Evolutionary conservation across 306 rosid species (phyloP).

Genomic region (Sicyos baderoa): DNA sequence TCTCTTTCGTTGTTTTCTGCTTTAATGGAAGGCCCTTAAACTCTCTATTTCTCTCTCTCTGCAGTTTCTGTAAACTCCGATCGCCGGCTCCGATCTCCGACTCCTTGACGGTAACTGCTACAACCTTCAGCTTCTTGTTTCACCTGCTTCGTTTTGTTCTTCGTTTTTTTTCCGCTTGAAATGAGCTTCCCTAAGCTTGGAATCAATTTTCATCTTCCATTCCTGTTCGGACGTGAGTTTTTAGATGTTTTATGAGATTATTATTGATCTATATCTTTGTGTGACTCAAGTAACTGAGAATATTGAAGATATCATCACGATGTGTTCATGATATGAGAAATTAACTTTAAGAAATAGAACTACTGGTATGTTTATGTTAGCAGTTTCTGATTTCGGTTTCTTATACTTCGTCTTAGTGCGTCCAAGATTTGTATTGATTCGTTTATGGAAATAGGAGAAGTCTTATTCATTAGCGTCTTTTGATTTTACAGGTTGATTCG

Average conservation of each 20-base stretch:
- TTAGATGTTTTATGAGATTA: background rate
- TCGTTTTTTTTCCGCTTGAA: background rate
- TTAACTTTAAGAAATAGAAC: background rate
- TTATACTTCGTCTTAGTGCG: background rate
- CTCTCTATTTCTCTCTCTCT: conserved; percentile 18
- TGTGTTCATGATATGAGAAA: background rate
- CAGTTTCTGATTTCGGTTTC: background rate
- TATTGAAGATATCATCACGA: background rate
- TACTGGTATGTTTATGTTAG: background rate
- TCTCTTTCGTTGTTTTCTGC: conserved; percentile 62
- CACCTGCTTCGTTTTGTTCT: background rate
- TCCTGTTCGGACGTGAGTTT: background rate
- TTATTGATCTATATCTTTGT: background rate
- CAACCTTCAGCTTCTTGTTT: conserved; percentile 7
- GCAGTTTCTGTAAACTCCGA: conserved; percentile 17
- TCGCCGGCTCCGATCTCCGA: conserved; percentile 31
- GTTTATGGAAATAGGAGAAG: background rate
- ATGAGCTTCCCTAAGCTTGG: background rate
- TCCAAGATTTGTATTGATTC: background rate
- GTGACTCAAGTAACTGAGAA: background rate
- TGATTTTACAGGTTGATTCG: background rate
- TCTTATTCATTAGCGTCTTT: background rate
- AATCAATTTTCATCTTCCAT: conserved; percentile 4
- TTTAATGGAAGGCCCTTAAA: conserved; percentile 69
- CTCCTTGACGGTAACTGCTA: conserved; percentile 34